Percentiles rank a stretch among this genome's conserved stretches.
Evolutionary conservation across 164 flowering plant species (phyloP).

Genomic region (Stephania yunnanensis): DNA sequence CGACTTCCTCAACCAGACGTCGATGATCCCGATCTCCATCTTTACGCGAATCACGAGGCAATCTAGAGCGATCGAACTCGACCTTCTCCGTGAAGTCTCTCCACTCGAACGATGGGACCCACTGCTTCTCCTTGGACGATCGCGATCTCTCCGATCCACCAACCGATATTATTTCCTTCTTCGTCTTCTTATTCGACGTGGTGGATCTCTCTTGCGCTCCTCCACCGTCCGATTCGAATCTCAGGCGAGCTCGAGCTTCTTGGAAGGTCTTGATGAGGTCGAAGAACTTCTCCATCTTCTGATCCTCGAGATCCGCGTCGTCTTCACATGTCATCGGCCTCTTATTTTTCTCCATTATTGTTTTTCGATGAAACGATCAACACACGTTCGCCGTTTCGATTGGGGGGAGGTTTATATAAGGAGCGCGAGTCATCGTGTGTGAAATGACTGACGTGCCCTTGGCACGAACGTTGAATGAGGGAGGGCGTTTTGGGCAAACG

Average conservation of each 20-base stretch:
- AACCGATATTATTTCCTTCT: background rate
- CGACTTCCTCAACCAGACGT: background rate
- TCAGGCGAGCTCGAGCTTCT: conserved; percentile 20
- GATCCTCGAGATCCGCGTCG: background rate
- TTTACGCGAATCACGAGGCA: background rate
- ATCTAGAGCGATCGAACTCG: background rate
- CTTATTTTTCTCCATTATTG: background rate
- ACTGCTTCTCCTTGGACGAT: background rate
- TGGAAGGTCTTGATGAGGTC: conserved; percentile 24
- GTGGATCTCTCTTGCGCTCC: background rate
- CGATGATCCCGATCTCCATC: background rate
- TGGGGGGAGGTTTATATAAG: too few species aligned
- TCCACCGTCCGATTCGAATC: conserved; percentile 7
- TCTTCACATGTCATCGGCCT: conserved; percentile 18
- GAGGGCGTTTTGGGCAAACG: too few species aligned
- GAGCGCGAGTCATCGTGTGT: too few species aligned
- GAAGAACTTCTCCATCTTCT: conserved; percentile 38
- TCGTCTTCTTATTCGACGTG: background rate
- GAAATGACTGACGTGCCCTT: too few species aligned
- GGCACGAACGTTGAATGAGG: too few species aligned
- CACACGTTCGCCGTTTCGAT: too few species aligned
- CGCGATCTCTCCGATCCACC: background rate
- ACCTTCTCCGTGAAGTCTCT: background rate
- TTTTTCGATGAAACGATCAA: background rate
- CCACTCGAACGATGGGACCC: conserved; percentile 5